Percentiles rank a stretch among this genome's conserved stretches.
phyloP scores from a whole-genome alignment of 805 yeast genomes.

The Cyberlindnera mississippiensis region DNA sequence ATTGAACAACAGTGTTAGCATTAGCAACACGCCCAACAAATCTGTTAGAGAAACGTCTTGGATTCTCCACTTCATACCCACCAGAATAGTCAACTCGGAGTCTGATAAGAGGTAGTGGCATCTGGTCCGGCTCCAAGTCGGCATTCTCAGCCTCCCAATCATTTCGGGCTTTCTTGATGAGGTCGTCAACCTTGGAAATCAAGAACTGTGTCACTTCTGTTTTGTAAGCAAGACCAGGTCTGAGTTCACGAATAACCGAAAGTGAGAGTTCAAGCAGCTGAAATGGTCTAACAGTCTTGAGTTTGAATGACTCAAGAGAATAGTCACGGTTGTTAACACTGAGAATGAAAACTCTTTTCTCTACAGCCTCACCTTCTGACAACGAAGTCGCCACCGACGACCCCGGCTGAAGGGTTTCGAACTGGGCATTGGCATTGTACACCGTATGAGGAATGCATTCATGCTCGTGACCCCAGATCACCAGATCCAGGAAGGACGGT shows the following conservation, averaged over 20 bases:
- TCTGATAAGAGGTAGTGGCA: constrained; percentile 80
- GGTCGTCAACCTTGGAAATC: constrained; percentile 56
- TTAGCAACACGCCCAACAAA: constrained; percentile 92
- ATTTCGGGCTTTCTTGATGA: constrained; percentile 56
- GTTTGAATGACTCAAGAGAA: constrained; percentile 52
- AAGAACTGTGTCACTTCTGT: constrained; percentile 59
- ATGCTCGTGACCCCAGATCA: constrained; percentile 98
- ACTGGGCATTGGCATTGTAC: constrained; percentile 50
- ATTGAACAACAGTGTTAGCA: constrained; percentile 77
- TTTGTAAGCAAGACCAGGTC: constrained; percentile 58
- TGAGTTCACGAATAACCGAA: constrained; percentile 45
- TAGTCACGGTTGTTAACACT: constrained; percentile 57
- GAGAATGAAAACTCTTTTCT: constrained; percentile 70
- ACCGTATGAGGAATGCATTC: constrained; percentile 78
- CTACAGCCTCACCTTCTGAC: constrained; percentile 76
- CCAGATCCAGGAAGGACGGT: constrained; percentile 77
- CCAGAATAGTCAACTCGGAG: constrained; percentile 86
- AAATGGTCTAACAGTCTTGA: constrained; percentile 80
- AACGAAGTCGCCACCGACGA: constrained; percentile 91
- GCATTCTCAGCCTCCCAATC: constrained; percentile 41
- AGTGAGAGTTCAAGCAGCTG: constrained; percentile 63
- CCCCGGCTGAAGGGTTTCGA: constrained; percentile 86
- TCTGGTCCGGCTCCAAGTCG: constrained; percentile 29
- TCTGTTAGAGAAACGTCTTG: constrained; percentile 81
- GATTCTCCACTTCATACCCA: constrained; percentile 88